Conservation (phyloP, 345 rosid species). For the Arabidopsis suecica region DNA sequence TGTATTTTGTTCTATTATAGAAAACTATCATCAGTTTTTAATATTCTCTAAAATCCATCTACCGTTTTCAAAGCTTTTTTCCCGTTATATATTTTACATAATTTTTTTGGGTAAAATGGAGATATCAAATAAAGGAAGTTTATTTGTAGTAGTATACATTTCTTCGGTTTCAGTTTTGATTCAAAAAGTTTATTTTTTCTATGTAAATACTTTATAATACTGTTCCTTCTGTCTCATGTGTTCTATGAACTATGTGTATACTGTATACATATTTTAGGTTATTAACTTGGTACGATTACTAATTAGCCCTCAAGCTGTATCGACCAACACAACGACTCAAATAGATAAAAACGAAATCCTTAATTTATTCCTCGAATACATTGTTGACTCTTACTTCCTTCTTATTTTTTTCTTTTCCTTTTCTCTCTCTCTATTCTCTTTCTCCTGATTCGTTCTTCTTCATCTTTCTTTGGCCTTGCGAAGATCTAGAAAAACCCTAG, state of each 20-base stretch:
- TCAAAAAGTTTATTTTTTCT: too few species aligned
- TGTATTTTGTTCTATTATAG: not conserved
- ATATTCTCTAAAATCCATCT: not conserved
- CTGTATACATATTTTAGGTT: constrained; percentile 7
- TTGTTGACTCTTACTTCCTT: constrained; percentile 29
- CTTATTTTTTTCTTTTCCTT: too few species aligned
- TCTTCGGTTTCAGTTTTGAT: too few species aligned
- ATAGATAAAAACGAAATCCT: not conserved
- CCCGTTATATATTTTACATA: too few species aligned
- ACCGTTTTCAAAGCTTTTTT: too few species aligned
- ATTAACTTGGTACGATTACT: constrained; percentile 15
- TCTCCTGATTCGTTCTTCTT: constrained; percentile 34
- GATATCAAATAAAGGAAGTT: not conserved
- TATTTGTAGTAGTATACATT: too few species aligned
- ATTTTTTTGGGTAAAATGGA: not conserved
- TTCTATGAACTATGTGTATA: not conserved
- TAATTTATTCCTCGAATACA: constrained; percentile 34
- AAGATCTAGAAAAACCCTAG: constrained; percentile 49
- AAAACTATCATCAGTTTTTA: not conserved
- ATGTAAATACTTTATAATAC: not conserved
- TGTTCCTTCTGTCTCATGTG: not conserved
- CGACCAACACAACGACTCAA: constrained; percentile 12
- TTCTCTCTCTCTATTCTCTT: constrained; percentile 16
- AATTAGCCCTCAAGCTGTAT: constrained; percentile 27
- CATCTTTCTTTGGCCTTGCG: constrained; percentile 28